Base-by-base conservation (phyloP, 2,329 filamentous ascomycete genomes). In the Tolypocladium amazonense region DNA sequence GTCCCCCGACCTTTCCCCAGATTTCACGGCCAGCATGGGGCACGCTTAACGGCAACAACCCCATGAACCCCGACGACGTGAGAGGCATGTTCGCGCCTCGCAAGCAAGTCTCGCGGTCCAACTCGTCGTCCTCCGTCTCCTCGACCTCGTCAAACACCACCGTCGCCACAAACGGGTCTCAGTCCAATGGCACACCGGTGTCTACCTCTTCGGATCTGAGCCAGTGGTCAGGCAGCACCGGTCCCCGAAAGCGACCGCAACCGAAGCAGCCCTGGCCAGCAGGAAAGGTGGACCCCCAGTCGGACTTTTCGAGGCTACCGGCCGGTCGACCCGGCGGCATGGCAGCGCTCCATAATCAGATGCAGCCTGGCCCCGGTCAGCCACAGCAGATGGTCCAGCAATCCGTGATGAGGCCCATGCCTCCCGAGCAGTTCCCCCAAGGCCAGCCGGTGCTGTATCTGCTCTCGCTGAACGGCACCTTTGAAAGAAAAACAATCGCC, bases 401-500 rank as follows among this genome's bases (percentile, higher is more conserved):
- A 62, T 71, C 73, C 58, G 76, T 78, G 71, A 71, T 88, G 59
- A 88, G 92, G 63, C 87, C 90, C 64, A 81, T 86, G 71, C 59
- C 65, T 33, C 75, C 80, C 58, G 87, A 89, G 62, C 80, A 84
- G 62, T 68, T 80, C 62, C 73, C 86, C 78, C 74, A 81, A 75
- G 83, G 84, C 7, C 85, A 89, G 58, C 90, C 92, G 0, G 87
- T 97, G 27, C 82, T 97, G 50, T 91, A 92, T 62, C 83, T 99
- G 6, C 77, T 93, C 7, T 95, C 94, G 0, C 85, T 97, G 68
- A 99, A 99, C 70, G 90, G 91, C 61, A 97, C 93, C 1, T 99
- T 99, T 71, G 94, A 97, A 73, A 88, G 92, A 69, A 99, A 99
- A 76, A 94, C 92, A 52, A 97, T 99, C 67, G 90, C 84, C 39